A percentile compares a stretch with the other conserved stretches of the same genome.
phyloP scores from a whole-genome alignment of 768 basidiomycete genomes.

The Hemileccinum rubropunctum region DNA sequence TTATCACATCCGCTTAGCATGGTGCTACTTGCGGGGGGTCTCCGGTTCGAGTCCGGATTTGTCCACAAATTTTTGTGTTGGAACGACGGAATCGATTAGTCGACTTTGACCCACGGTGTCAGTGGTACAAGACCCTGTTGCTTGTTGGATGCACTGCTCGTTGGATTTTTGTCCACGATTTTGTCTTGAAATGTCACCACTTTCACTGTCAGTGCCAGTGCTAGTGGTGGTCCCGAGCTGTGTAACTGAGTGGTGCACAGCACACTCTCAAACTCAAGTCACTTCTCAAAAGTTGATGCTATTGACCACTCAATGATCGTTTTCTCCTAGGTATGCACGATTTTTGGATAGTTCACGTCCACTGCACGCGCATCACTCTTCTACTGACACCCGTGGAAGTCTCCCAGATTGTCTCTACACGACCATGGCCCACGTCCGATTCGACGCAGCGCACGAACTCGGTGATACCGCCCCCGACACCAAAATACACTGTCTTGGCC shows the following conservation, averaged over 20 bases:
- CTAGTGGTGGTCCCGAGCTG: too few species aligned
- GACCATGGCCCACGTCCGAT: conserved; percentile 29
- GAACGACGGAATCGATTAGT: too few species aligned
- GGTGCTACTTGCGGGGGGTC: conserved; percentile 36
- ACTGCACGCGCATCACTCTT: conserved; percentile 61
- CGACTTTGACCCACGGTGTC: too few species aligned
- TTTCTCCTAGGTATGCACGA: too few species aligned
- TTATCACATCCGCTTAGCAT: conserved; percentile 42
- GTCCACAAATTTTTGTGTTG: conserved; percentile 28
- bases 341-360: too few species aligned
- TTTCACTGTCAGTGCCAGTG: too few species aligned
- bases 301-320: too few species aligned
- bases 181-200: not conserved
- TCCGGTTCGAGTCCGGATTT: conserved; percentile 41
- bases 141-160: not conserved
- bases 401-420: conserved; percentile 63
- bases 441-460: conserved; percentile 64
- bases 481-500: conserved; percentile 92
- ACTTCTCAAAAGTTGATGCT: too few species aligned
- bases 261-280: too few species aligned
- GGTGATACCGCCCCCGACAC: conserved; percentile 84
- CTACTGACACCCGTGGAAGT: conserved; percentile 67
- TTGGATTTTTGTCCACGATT: conserved; percentile 38
- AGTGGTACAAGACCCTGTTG: too few species aligned
- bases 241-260: too few species aligned